These are phyloP conservation scores for Kodamaea leandrae DNA, from an alignment of 805 yeast species.

Conservation along the genomic window DNA sequence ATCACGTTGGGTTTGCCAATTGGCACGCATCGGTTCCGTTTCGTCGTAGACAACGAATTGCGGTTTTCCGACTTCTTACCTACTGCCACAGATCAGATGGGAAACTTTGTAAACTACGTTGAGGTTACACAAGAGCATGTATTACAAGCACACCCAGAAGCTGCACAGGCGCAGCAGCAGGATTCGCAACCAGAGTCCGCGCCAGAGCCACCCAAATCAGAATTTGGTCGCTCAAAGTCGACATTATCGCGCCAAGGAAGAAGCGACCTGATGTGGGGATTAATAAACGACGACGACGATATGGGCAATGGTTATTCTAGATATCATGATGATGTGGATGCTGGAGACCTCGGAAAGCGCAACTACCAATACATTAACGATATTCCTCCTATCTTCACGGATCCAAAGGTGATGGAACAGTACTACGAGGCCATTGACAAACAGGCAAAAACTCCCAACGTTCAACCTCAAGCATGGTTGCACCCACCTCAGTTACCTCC, in stretches of 20 bases:
- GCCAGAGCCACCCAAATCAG: conserved; percentile 15
- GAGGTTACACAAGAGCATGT: conserved; percentile 55
- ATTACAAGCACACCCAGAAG: conserved; percentile 10
- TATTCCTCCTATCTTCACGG: conserved; percentile 81
- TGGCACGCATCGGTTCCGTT: conserved; percentile 91
- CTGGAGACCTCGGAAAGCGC: conserved; percentile 12
- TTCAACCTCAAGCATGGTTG: conserved; percentile 62
- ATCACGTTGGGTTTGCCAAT: conserved; percentile 77
- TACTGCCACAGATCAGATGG: conserved; percentile 97
- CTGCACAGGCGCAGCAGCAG: conserved; percentile 9
- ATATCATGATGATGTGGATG: conserved; percentile 57
- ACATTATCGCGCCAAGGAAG: conserved; percentile 36
- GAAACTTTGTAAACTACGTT: conserved; percentile 88
- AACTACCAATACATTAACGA: conserved; percentile 53
- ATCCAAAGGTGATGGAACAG: conserved; percentile 84
- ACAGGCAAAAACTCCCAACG: conserved; percentile 54
- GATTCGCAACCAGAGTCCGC: conserved; percentile 8
- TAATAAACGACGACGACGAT: conserved; percentile 69
- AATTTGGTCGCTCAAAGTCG: conserved; percentile 13
- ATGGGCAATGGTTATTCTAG: conserved; percentile 80
- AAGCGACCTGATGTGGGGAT: conserved; percentile 60
- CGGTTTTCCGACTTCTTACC: conserved; percentile 85
- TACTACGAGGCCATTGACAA: conserved; percentile 75
- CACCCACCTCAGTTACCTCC: conserved; percentile 98
- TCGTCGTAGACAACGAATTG: conserved; percentile 91